Evolutionary conservation across 2,329 filamentous ascomycete genomes (phyloP), one percentile per base, ranked within the genome.

Genomic region (Venturia oleaginea): DNA sequence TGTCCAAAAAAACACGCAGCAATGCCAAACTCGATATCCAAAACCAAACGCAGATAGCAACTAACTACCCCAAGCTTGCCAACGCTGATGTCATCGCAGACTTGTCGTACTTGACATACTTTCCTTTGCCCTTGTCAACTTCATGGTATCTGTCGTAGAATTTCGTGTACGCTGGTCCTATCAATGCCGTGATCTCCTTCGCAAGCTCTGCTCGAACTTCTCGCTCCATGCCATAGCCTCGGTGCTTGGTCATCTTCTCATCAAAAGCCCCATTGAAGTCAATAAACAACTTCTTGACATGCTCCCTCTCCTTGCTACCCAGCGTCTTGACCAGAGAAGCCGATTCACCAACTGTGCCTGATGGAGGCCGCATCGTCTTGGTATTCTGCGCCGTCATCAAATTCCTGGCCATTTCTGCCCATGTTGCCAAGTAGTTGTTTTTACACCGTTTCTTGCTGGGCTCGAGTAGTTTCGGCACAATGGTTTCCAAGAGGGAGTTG

Each of bases 141-240:
- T 97, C 94, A 74, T 97, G 92, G 74, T 99, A 99, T 34, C 93
- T 85, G 76, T 97, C 94, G 86, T 91, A 97, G 77, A 99, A 99
- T 57, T 94, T 84, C 67, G 89, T 89, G 78, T 99, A 99, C 17
- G 99, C 82, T 64, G 93, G 92, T 77, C 97, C 93, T 64, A 99
- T 87, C 78, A 96, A 91, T 70, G 88, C 87, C 74, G 94, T 91
- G 68, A 97, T 88, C 72, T 97, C 92, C 70, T 88, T 86, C 19
- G 86, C 87, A 71, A 97, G 84, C 76, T 89, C 85, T 67, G 85
- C 83, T 54, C 91, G 85, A 38, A 97, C 93, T 73, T 97, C 93
- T 30, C 86, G 85, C 78, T 99, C 94, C 90, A 97, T 96, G 71
- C 82, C 87, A 71, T 91, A 90, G 34, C 83, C 80, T 77, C 92